These are phyloP conservation scores for Lippia alba DNA, from an alignment of 305 asterid species.

Conservation along the genomic window DNA sequence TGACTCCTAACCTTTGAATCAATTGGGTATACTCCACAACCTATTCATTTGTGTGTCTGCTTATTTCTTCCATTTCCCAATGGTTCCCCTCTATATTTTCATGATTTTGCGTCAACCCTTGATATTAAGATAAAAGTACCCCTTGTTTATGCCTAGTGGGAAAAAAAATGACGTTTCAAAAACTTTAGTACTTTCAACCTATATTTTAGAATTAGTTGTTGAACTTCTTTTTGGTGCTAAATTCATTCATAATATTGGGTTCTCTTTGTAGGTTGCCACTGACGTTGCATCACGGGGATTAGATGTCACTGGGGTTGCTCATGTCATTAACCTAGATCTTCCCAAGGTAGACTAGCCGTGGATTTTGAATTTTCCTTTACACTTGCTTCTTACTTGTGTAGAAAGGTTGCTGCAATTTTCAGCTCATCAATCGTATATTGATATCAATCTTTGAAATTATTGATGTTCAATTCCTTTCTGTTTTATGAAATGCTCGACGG, in stretches of 20 bases:
- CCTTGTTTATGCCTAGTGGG: background rate
- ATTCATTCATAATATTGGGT: conserved; percentile 15
- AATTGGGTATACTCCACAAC: no score
- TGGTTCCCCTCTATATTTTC: no score
- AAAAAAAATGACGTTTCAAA: background rate
- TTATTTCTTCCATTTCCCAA: no score
- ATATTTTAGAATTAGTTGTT: conserved; percentile 10
- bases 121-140: background rate
- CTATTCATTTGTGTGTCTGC: no score
- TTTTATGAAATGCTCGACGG: conserved; percentile 27
- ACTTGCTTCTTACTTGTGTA: conserved; percentile 27
- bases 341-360: conserved; percentile 68
- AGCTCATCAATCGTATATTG: conserved; percentile 1
- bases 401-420: background rate
- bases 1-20: no score
- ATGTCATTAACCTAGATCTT: conserved; percentile 88
- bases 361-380: conserved; percentile 27
- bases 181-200: conserved; percentile 20
- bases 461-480: background rate
- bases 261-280: conserved; percentile 79
- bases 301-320: conserved; percentile 91
- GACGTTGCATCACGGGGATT: conserved; percentile 96
- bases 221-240: background rate
- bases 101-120: background rate
- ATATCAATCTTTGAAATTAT: background rate